phyloP scores from a whole-genome alignment of 169 alveolate genomes.

The Plasmodium billcollinsi region DNA sequence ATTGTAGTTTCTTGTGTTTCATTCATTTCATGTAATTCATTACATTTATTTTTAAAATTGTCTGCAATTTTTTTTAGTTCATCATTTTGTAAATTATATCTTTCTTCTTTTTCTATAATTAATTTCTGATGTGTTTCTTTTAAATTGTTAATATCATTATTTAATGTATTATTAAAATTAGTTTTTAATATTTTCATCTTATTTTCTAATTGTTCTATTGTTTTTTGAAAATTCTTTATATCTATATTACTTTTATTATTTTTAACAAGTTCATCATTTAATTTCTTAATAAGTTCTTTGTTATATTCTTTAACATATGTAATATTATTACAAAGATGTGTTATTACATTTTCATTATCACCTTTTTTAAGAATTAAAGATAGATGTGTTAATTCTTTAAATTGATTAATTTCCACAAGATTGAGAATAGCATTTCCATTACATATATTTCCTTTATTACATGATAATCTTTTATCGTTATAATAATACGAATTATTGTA shows the following conservation, averaged over 20 bases:
- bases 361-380: slow-evolving; percentile 48
- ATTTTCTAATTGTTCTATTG: slow-evolving; percentile 74
- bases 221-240: slow-evolving; percentile 38
- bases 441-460: not conserved
- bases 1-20: slow-evolving; percentile 39
- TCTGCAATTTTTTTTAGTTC: slow-evolving; percentile 48
- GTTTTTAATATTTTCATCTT: slow-evolving; percentile 22
- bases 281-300: slow-evolving; percentile 27
- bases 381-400: slow-evolving; percentile 61
- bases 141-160: slow-evolving; percentile 39
- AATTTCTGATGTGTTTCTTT: slow-evolving; percentile 45
- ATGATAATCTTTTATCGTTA: not conserved
- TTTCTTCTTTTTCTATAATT: slow-evolving; percentile 33
- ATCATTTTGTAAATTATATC: slow-evolving; percentile 33
- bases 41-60: slow-evolving; percentile 50
- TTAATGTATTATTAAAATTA: slow-evolving; percentile 36
- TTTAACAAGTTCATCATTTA: slow-evolving; percentile 64
- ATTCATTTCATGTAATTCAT: slow-evolving; percentile 24
- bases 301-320: slow-evolving; percentile 54
- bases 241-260: slow-evolving; percentile 41
- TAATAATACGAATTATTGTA: not conserved
- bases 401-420: slow-evolving; percentile 67
- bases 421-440: slow-evolving; percentile 30
- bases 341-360: slow-evolving; percentile 36
- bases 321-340: slow-evolving; percentile 33